A percentile compares a stretch with the other conserved stretches of the same genome.
Conservation (phyloP, 352 stramenopile species). For the Globisporangium middletonii region DNA sequence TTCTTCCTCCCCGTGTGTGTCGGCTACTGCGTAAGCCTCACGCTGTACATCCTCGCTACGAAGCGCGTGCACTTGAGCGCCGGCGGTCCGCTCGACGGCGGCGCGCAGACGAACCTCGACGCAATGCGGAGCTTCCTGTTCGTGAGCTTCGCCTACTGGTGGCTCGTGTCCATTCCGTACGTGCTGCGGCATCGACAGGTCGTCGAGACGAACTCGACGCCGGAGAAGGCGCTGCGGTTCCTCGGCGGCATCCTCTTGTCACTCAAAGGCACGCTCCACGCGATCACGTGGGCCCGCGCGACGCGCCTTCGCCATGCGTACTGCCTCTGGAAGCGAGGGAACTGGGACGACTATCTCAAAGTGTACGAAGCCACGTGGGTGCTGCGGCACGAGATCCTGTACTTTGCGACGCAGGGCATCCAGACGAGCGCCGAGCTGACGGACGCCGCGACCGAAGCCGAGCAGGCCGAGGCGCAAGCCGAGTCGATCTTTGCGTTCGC, state of each 20-base stretch:
- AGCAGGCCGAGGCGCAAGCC: conserved; percentile 8
- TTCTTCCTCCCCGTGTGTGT: conserved; percentile 54
- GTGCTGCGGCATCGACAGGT: conserved; percentile 52
- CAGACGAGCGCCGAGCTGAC: conserved; percentile 28
- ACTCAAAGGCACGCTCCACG: conserved; percentile 56
- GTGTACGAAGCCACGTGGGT: conserved; percentile 84
- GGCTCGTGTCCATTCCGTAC: conserved; percentile 61
- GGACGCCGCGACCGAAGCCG: conserved; percentile 1
- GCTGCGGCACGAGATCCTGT: conserved; percentile 73
- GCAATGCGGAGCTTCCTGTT: conserved; percentile 74
- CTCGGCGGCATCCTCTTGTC: conserved; percentile 57
- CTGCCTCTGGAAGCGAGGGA: conserved; percentile 66
- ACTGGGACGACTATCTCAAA: conserved; percentile 86
- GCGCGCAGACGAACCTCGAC: conserved; percentile 66
- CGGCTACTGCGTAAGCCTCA: conserved; percentile 65
- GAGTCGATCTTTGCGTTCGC: conserved; percentile 67
- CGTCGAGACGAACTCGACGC: conserved; percentile 40
- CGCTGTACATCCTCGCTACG: conserved; percentile 65
- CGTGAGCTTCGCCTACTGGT: conserved; percentile 67
- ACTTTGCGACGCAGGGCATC: conserved; percentile 79
- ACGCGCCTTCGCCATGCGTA: conserved; percentile 61
- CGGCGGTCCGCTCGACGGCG: conserved; percentile 24
- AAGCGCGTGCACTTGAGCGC: conserved; percentile 63
- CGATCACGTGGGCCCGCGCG: conserved; percentile 63
- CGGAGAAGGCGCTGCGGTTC: conserved; percentile 62